A percentile compares a stretch with the other conserved stretches of the same genome.
These are phyloP conservation scores for Stylosanthes scabra DNA, from an alignment of 331 rosid genomes.

Conservation along the genomic window DNA sequence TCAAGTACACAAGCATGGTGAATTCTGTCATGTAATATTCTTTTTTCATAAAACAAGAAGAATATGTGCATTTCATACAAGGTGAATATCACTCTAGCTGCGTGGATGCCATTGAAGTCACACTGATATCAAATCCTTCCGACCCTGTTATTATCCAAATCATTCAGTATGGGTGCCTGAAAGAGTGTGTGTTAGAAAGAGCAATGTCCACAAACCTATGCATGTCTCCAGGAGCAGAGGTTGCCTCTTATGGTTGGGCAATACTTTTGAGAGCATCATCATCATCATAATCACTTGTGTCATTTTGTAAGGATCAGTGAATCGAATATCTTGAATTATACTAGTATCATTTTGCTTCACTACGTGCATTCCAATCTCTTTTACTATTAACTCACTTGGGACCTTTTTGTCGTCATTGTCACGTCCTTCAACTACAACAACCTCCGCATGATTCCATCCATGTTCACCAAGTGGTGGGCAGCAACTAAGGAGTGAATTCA, in stretches of 20 bases:
- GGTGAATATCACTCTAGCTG: no score
- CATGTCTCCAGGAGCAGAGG: neutral
- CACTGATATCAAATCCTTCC: no score
- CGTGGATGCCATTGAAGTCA: no score
- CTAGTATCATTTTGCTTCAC: neutral
- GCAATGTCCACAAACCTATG: neutral
- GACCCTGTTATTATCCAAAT: neutral
- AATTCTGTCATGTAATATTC: no score
- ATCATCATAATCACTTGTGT: neutral
- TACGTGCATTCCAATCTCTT: neutral
- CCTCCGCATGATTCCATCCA: conserved; percentile 27
- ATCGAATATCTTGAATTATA: neutral
- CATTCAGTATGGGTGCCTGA: neutral
- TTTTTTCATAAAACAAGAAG: no score
- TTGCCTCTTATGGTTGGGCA: neutral
- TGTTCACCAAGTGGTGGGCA: no score
- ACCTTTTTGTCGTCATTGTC: neutral
- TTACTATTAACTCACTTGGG: neutral
- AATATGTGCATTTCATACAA: no score
- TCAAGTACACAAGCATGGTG: no score
- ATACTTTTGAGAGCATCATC: neutral
- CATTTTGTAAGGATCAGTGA: neutral
- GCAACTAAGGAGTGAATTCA: neutral
- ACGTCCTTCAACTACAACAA: neutral
- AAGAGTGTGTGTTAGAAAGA: neutral